These are phyloP conservation scores for Pneumocystis oryctolagi DNA, from an alignment of 1,139 yeast species.

Conservation along the genomic window DNA sequence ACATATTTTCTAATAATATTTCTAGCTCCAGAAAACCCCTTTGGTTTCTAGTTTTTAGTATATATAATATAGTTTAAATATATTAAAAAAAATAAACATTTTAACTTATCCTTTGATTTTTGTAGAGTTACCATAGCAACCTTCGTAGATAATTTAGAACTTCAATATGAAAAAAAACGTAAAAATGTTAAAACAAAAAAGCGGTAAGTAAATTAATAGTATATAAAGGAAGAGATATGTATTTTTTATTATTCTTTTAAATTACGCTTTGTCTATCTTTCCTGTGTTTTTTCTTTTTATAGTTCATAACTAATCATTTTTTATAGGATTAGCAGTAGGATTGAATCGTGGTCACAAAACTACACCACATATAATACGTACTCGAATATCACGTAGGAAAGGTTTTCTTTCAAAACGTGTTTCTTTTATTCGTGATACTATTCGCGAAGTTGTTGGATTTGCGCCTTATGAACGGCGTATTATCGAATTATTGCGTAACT, in stretches of 20 bases:
- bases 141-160: not conserved
- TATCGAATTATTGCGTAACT: conserved; percentile 98
- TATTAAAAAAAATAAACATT: not conserved
- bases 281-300: not conserved
- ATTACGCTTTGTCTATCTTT: not conserved
- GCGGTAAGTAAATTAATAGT: too few relatives aligned
- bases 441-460: conserved; percentile 94
- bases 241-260: not conserved
- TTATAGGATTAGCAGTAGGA: conserved; percentile 90
- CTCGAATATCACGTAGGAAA: conserved; percentile 93
- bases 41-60: not conserved
- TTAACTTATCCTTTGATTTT: not conserved
- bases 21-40: not conserved
- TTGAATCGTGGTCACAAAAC: conserved; percentile 98
- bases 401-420: conserved; percentile 96
- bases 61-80: not conserved
- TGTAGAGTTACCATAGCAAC: too few relatives aligned
- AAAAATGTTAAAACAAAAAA: too few relatives aligned
- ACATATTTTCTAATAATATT: not conserved
- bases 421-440: conserved; percentile 83
- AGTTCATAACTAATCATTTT: not conserved
- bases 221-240: too few relatives aligned
- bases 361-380: conserved; percentile 80
- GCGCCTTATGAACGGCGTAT: conserved; percentile 99
- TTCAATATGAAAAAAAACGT: too few relatives aligned